These are phyloP conservation scores for Acacia acuminata DNA, from an alignment of 306 rosid species.

Conservation along the genomic window DNA sequence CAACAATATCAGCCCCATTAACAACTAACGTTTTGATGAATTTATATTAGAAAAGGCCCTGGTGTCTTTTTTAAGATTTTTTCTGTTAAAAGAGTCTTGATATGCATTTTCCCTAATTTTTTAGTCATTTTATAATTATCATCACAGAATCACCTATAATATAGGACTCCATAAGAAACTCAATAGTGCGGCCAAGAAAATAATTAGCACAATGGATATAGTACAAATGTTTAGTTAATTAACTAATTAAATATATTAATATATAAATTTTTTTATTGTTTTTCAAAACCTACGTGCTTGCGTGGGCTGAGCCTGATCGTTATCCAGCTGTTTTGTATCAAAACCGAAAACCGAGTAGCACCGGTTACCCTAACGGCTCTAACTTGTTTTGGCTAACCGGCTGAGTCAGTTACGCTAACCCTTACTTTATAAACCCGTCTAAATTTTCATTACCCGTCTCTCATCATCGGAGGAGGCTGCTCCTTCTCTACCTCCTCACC, in stretches of 20 bases:
- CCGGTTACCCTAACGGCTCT: constrained; percentile 41
- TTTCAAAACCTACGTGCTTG: constrained; percentile 26
- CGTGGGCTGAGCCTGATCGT: constrained; percentile 50
- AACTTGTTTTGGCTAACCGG: constrained; percentile 45
- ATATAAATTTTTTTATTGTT: background rate
- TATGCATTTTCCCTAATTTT: too few species aligned
- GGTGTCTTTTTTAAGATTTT: too few species aligned
- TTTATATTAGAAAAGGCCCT: too few species aligned
- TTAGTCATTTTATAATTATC: too few species aligned
- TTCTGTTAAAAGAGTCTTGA: too few species aligned
- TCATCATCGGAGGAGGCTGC: background rate
- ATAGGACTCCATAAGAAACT: background rate
- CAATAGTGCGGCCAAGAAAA: too few species aligned
- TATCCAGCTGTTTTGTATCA: constrained; percentile 33
- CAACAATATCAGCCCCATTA: too few species aligned
- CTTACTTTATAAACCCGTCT: constrained; percentile 41
- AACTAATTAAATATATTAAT: too few species aligned
- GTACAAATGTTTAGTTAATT: too few species aligned
- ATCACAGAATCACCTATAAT: too few species aligned
- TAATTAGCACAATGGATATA: too few species aligned
- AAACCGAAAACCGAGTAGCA: constrained; percentile 37
- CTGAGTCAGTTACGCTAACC: constrained; percentile 49
- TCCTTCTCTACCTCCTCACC: background rate
- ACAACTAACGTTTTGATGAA: too few species aligned
- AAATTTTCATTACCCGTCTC: constrained; percentile 2